Conservation (phyloP, 2,329 filamentous ascomycete genomes). For the Penicillium sp. region DNA sequence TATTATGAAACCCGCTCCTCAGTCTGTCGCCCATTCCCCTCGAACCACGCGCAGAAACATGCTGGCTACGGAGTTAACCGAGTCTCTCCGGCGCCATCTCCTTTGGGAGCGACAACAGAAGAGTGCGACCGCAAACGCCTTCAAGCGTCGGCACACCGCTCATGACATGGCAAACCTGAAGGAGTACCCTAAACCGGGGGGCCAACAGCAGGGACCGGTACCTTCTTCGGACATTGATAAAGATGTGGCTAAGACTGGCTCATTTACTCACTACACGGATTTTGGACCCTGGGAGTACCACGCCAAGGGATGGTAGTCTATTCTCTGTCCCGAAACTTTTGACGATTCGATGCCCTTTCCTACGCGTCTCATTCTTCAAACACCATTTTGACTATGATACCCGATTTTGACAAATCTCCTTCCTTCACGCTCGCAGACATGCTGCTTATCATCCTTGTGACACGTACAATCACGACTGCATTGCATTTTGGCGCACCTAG, state of each 20-base stretch:
- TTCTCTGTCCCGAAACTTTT: conserved; percentile 11
- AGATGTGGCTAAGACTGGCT: conserved; percentile 69
- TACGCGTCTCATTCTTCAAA: neutral
- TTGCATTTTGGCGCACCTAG: conserved; percentile 45
- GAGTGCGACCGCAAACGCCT: conserved; percentile 84
- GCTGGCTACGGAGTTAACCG: conserved; percentile 91
- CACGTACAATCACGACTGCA: conserved; percentile 46
- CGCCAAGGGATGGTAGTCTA: conserved; percentile 76
- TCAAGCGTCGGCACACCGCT: conserved; percentile 88
- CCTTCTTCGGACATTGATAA: conserved; percentile 51
- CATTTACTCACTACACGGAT: conserved; percentile 86
- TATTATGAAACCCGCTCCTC: conserved; percentile 68
- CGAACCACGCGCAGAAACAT: conserved; percentile 93
- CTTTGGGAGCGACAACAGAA: conserved; percentile 96
- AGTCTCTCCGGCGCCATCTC: conserved; percentile 87
- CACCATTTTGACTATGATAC: conserved; percentile 29
- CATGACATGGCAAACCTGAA: conserved; percentile 88
- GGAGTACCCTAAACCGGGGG: conserved; percentile 72
- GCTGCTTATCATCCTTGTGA: conserved; percentile 33
- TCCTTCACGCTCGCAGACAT: conserved; percentile 22
- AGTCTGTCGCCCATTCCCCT: conserved; percentile 82
- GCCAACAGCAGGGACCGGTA: conserved; percentile 52
- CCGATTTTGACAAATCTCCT: conserved; percentile 23
- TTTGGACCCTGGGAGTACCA: conserved; percentile 85
- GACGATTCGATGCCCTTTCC: conserved; percentile 18